These are phyloP conservation scores for Ceratocystis alfenasii DNA, from an alignment of 2,329 filamentous ascomycete species.

Conservation along the genomic window DNA sequence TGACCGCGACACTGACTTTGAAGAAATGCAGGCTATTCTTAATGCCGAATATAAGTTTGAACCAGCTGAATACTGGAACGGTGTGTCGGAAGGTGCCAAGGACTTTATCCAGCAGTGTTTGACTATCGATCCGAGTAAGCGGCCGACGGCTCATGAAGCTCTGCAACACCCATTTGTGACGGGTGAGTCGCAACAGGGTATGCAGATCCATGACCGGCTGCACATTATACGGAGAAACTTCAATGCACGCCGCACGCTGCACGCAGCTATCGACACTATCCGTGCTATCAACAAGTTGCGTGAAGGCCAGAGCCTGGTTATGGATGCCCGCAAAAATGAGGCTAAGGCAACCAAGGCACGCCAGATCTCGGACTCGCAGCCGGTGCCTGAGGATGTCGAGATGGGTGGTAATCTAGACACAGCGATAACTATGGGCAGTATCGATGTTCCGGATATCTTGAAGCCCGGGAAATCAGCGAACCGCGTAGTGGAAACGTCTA, in stretches of 20 bases:
- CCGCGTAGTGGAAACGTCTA: constrained; percentile 50
- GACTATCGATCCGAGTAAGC: constrained; percentile 73
- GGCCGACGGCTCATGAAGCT: constrained; percentile 82
- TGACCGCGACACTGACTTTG: constrained; percentile 90
- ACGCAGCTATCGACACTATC: constrained; percentile 59
- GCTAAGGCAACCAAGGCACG: constrained; percentile 4
- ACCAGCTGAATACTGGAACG: constrained; percentile 90
- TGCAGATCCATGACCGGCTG: constrained; percentile 49
- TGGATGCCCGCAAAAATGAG: constrained; percentile 38
- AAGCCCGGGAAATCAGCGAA: constrained; percentile 45
- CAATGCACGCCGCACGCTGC: constrained; percentile 55
- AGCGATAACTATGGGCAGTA: constrained; percentile 26
- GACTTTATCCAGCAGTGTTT: constrained; percentile 88
- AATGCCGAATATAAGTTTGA: constrained; percentile 94
- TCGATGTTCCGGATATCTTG: constrained; percentile 39
- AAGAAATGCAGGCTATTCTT: constrained; percentile 98
- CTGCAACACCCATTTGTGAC: constrained; percentile 55
- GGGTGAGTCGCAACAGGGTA: constrained; percentile 38
- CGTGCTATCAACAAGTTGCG: constrained; percentile 59
- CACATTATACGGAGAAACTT: constrained; percentile 65
- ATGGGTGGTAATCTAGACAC: constrained; percentile 21
- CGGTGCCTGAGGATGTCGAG: constrained; percentile 20
- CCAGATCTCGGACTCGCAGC: constrained; percentile 11
- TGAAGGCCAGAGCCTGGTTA: constrained; percentile 48
- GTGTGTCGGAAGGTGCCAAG: constrained; percentile 72